Base-by-base conservation (phyloP, 2,329 filamentous ascomycete genomes). In the Cadophora malorum region DNA sequence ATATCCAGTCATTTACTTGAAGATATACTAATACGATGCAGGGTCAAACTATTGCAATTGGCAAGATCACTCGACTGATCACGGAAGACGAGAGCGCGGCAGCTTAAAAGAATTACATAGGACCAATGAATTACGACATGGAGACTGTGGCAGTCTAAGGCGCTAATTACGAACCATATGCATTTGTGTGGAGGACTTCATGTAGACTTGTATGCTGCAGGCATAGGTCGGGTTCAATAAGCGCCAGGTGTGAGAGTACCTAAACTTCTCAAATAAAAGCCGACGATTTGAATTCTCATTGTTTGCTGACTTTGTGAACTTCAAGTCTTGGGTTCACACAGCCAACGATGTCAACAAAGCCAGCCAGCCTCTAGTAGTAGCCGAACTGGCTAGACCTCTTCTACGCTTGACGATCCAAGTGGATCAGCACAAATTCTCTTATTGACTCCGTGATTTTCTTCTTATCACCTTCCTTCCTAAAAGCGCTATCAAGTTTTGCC, bases 31-130 rank as follows among this genome's bases (percentile, higher is more conserved):
- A 76, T 63, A 47, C 53, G 7, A 71, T 63, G 65, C 78, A 98
- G 90, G 96, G 96, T 76, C 95, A 98, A 91, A 99, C 96, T 0
- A 97, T 99, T 83, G 96, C 96, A 66, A 99, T 99, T 83, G 96
- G 96, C 78, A 99, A 99, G 88, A 96, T 99, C 80, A 97, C 93
- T 69, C 97, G 94, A 86, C 87, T 99, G 69, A 88, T 92, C 74
- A 83, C 84, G 4, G 70, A 73, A 16, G 74, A 74, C 45, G 58
- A 65, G 47, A 35, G 61, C 21, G 25, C 60, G 60, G 70, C 74
- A 60, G 73, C 69, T 68, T 74, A 72, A 72, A 64, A 56, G 52
- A 64, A 38, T 66, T 50, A 19, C 45, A 62, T 33, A 59, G 19
- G 28, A 21, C 21, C 59, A 62, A 62, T 21, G 59, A 62, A 19